Base-by-base conservation (phyloP, 73 alveolate species). In the Paramecium bursaria region DNA sequence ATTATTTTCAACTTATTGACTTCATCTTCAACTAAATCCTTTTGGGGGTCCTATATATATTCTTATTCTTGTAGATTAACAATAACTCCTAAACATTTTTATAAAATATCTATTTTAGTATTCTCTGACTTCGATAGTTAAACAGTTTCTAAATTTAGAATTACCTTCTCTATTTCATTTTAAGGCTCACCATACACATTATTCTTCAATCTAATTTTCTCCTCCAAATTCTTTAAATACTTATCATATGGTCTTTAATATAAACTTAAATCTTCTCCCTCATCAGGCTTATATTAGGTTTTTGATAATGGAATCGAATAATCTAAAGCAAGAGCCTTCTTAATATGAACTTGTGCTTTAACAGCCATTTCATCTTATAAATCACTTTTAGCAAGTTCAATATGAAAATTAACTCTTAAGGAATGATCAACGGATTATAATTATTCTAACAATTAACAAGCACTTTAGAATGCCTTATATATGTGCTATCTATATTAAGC, bases 301-400 rank as follows among this genome's bases (percentile, higher is more conserved):
- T 94, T 93, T 51, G 92, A 87, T 22, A 87, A 39, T 5, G 99
- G 97, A 4, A 94, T 73, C 10, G 98, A 92, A 75, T 96, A 96
- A 80, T 97, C 99, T 22, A 95, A 80, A n/a, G 88, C 86, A 51
- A 95, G 86, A 29, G 99, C 99, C 87, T 96, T 97, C 17, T 86
- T 86, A 52, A 97, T 85, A 76, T 97, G 96, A 23, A 85, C 90
- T 42, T 92, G 94, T 46, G 99, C 99, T 82, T 97, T 97, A 50
- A 95, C 94, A 4, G 97, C 87, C 52, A 93, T 92, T 73, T 95
- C 99, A 88, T 96, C 97, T 61, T 95, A 95, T 74, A 97, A 86
- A 50, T 97, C 98, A 91, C 95, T 95, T 75, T 96, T 97, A 1
- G 99, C 99, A 60, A 97, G 86, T 88, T 97, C 99, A 50, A 93